Evolutionary conservation across 192 early-diverging fungal genomes (phyloP).

Genomic region (Entophlyctis luteolus): DNA sequence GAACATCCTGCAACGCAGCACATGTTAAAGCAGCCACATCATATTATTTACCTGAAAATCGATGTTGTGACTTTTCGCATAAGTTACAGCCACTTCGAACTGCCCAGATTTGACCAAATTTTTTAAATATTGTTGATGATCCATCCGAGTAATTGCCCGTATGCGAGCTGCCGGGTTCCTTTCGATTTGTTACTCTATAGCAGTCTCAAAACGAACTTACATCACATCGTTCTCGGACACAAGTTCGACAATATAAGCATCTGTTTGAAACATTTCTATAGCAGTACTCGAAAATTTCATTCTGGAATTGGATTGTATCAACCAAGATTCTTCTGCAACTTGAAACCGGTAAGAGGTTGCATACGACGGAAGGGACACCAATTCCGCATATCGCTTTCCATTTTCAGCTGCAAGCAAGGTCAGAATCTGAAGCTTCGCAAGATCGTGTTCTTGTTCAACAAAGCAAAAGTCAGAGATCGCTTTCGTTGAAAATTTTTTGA

Average conservation of each 20-base stretch:
- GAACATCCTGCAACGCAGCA: constrained; percentile 4
- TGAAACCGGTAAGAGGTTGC: constrained; percentile 19
- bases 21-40: background rate
- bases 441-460: background rate
- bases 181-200: background rate
- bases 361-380: constrained; percentile 15
- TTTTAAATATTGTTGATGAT: constrained; percentile 28
- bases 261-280: background rate
- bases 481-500: background rate
- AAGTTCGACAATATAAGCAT: constrained; percentile 7
- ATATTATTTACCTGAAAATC: constrained; percentile 25
- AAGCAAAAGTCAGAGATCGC: background rate
- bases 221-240: background rate
- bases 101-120: constrained; percentile 18
- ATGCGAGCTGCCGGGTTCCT: background rate
- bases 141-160: constrained; percentile 24
- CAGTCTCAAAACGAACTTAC: background rate
- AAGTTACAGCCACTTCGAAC: constrained; percentile 37
- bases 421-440: background rate
- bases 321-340: constrained; percentile 17
- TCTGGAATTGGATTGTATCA: background rate
- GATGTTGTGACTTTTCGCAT: constrained; percentile 29
- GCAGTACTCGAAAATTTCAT: background rate
- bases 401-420: background rate
- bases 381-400: constrained; percentile 7